A percentile compares a stretch with the other conserved stretches of the same genome.
Evolutionary conservation across 805 yeast genomes (phyloP).

Genomic region (Ogataea haglerorum): DNA sequence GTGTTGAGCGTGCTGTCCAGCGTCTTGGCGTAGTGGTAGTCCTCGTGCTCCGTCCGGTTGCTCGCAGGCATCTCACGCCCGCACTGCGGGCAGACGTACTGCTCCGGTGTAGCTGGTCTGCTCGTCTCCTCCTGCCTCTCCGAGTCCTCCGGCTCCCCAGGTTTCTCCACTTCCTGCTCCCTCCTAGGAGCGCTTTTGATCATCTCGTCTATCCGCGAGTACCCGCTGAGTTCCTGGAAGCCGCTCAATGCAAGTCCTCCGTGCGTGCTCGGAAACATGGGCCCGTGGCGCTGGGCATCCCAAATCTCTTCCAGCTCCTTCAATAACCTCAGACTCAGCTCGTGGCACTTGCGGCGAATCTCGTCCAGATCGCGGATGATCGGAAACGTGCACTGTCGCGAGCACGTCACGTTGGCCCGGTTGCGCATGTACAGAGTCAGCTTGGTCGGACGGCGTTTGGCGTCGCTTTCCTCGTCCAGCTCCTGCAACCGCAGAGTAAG

Average conservation of each 20-base stretch:
- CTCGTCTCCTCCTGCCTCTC: neutral
- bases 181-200: neutral
- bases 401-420: conserved; percentile 25
- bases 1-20: conserved; percentile 20
- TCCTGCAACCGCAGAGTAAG: conserved; percentile 68
- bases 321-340: conserved; percentile 21
- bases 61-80: conserved; percentile 1
- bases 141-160: neutral
- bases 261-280: conserved; percentile 47
- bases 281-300: conserved; percentile 22
- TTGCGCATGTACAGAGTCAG: conserved; percentile 39
- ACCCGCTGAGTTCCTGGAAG: conserved; percentile 40
- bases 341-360: conserved; percentile 28
- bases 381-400: conserved; percentile 42
- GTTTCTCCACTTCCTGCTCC: neutral
- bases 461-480: conserved; percentile 58
- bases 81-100: conserved; percentile 19
- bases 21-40: conserved; percentile 28
- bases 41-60: conserved; percentile 24
- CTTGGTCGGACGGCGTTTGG: conserved; percentile 52
- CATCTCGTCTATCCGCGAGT: conserved; percentile 9
- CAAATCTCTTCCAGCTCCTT: conserved; percentile 25
- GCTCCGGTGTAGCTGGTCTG: neutral
- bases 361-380: conserved; percentile 37
- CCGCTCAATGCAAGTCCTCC: conserved; percentile 52